Base-by-base conservation (phyloP, 192 early-diverging fungal genomes). In the Phlyctochytrium planicorne region DNA sequence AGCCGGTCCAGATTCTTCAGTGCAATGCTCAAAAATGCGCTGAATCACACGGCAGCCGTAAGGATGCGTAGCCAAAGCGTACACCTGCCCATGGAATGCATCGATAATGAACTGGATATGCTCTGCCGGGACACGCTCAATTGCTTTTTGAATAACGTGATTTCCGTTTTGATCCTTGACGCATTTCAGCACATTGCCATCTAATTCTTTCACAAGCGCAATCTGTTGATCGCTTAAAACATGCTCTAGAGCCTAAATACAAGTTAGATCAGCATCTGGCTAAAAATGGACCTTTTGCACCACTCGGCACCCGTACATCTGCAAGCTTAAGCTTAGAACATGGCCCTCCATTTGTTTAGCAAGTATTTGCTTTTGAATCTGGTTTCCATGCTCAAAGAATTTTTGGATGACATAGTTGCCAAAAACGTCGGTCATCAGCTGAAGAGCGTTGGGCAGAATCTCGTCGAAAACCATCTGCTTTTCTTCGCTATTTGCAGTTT, bases 151-250 rank as follows among this genome's bases (percentile, higher is more conserved):
- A 70, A 99, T 97, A 17, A 99, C 97, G 65, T 99, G 97, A 79
- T 99, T 99, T 57, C 97, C 97, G 75, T 99, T 99, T 78, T 99
- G 97, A 75, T 99, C 97, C 78, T 98, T 97, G 72, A 99, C 94
- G 74, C 97, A 99, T 78, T 97, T 96, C 31, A 99, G 82, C 2
- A 99, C 94, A 79, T 94, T 88, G 0, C 95, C 95, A 67, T 97
- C 93, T 53, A 99, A 81, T 71, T 99, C 97, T 50, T 82, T 86
- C 30, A 99, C 90, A 59, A 99, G 87, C 36, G 79, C 76, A 2
- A 92, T 89, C 82, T 99, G 97, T 80, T 95, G 94, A 61, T 94
- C 93, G 0, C 87, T 82, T 50, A 91, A 75, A 20, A 99, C 92
- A 69, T 98, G 90, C 75, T 99, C 97, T 17, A 99, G 85, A 1